A percentile compares a stretch with the other conserved stretches of the same genome.
These are phyloP conservation scores for Bodo saltans DNA, from an alignment of 78 protist species.

Conservation along the genomic window DNA sequence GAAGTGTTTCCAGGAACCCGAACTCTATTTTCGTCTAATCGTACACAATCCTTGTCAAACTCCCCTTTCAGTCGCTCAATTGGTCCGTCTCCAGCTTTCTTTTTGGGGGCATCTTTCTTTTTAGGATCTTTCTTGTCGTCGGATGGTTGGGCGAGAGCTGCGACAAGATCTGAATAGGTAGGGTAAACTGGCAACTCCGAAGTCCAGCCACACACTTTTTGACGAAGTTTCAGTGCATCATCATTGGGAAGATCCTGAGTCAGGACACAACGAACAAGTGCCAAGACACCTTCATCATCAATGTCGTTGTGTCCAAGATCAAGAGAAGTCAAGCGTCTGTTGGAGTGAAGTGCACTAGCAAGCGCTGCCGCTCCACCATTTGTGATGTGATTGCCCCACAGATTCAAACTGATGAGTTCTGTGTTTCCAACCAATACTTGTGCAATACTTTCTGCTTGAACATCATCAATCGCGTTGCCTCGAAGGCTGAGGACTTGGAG, in stretches of 20 bases:
- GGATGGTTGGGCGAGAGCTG: too few species aligned
- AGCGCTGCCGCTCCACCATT: background rate
- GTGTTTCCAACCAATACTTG: background rate
- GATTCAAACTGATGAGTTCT: background rate
- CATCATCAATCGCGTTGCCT: background rate
- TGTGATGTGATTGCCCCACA: slow-evolving; percentile 16
- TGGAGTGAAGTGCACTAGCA: background rate
- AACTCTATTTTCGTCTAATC: background rate
- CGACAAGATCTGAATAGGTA: background rate
- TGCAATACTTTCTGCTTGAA: background rate
- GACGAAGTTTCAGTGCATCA: background rate
- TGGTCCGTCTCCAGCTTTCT: background rate
- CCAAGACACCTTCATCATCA: background rate
- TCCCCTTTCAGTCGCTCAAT: background rate
- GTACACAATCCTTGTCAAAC: background rate
- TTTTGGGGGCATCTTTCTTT: slow-evolving; percentile 10
- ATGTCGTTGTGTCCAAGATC: slow-evolving; percentile 9
- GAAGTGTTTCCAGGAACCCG: slow-evolving; percentile 22
- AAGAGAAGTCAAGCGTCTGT: slow-evolving; percentile 1
- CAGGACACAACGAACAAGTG: background rate
- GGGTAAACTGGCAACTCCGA: background rate
- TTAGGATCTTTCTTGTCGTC: background rate
- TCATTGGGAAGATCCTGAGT: background rate
- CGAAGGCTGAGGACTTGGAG: slow-evolving; percentile 4
- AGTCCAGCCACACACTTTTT: background rate